phyloP scores from a whole-genome alignment of 352 stramenopile species.

The Pythium rhizo-oryzae region DNA sequence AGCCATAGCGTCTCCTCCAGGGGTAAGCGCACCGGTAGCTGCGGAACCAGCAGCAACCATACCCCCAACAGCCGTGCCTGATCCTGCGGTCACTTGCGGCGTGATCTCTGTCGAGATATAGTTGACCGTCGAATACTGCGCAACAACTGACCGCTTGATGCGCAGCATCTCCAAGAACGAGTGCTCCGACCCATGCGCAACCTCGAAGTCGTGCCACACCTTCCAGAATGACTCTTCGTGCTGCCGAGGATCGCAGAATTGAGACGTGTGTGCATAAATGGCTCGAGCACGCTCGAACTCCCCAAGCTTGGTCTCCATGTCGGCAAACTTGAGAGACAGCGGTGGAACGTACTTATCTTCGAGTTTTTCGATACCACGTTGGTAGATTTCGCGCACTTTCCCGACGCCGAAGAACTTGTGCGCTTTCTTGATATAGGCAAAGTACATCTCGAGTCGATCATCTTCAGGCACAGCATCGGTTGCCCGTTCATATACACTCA shows the following conservation, averaged over 20 bases:
- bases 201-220: conserved; percentile 96
- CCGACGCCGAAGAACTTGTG: conserved; percentile 96
- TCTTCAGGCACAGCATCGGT: conserved; percentile 83
- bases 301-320: conserved; percentile 96
- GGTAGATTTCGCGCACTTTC: conserved; percentile 97
- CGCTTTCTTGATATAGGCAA: conserved; percentile 94
- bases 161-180: conserved; percentile 99
- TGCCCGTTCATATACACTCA: conserved; percentile 96
- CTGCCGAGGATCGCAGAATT: conserved; percentile 97
- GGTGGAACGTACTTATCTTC: conserved; percentile 90
- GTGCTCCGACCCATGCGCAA: conserved; percentile 96
- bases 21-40: conserved; percentile 32
- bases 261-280: conserved; percentile 95
- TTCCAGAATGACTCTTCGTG: conserved; percentile 96
- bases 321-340: conserved; percentile 96
- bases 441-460: conserved; percentile 95
- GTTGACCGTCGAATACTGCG: conserved; percentile 96
- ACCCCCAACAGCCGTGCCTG: conserved; percentile 34
- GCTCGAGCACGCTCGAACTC: conserved; percentile 97
- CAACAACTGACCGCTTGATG: conserved; percentile 97
- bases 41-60: conserved; percentile 62
- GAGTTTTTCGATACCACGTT: conserved; percentile 94
- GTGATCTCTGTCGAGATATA: conserved; percentile 95
- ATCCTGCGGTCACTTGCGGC: conserved; percentile 32
- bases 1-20: conserved; percentile 84